Conservation (phyloP, 2,329 filamentous ascomycete genomes). For the Aspergillus carbonarius region DNA sequence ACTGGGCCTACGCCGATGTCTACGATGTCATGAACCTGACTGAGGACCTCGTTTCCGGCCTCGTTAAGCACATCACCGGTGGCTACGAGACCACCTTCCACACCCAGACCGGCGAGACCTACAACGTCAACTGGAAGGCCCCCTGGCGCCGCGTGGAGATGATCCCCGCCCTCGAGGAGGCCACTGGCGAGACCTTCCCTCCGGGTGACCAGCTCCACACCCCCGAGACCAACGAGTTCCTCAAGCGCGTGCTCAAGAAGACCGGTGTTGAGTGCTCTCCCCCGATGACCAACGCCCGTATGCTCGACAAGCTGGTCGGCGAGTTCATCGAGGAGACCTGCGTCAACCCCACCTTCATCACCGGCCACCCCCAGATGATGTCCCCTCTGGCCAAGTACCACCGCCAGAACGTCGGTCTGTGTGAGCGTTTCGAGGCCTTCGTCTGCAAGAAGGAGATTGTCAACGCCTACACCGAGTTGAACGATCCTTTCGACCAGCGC, state of each 20-base stretch:
- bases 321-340: slow-evolving; percentile 95
- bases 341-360: slow-evolving; percentile 90
- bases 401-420: slow-evolving; percentile 75
- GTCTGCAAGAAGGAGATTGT: slow-evolving; percentile 96
- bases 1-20: slow-evolving; percentile 88
- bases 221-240: slow-evolving; percentile 81
- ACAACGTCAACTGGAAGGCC: slow-evolving; percentile 92
- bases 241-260: slow-evolving; percentile 81
- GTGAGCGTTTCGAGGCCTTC: slow-evolving; percentile 96
- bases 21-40: slow-evolving; percentile 89
- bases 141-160: slow-evolving; percentile 95
- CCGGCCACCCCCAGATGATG: slow-evolving; percentile 84
- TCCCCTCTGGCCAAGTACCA: slow-evolving; percentile 96
- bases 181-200: slow-evolving; percentile 90
- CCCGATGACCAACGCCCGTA: slow-evolving; percentile 88
- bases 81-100: slow-evolving; percentile 82
- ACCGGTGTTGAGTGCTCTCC: slow-evolving; percentile 85
- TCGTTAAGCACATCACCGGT: slow-evolving; percentile 87
- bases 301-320: slow-evolving; percentile 92
- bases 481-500: slow-evolving; percentile 93
- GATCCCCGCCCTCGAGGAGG: slow-evolving; percentile 89
- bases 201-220: slow-evolving; percentile 87
- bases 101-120: slow-evolving; percentile 80
- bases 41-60: slow-evolving; percentile 84
- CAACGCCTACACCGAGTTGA: slow-evolving; percentile 97